A percentile compares a stretch with the other conserved stretches of the same genome.
phyloP scores from a whole-genome alignment of 2,329 filamentous ascomycete species.

The Clonostachys rhizophaga region DNA sequence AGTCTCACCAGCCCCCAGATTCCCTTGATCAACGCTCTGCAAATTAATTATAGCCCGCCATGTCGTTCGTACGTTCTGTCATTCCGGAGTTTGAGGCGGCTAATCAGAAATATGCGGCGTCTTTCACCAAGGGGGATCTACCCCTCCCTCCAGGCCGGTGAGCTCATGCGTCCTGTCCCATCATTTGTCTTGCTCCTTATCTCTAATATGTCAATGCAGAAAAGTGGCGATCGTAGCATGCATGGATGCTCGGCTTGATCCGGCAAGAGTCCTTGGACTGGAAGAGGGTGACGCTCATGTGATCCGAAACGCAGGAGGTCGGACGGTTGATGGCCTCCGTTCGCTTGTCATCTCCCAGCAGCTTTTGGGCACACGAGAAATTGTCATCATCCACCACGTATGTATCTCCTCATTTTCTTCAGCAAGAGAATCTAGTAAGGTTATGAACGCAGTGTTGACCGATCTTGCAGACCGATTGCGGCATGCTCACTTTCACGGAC shows the following conservation, averaged over 20 bases:
- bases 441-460: background rate
- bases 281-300: slow-evolving; percentile 73
- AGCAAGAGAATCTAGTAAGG: background rate
- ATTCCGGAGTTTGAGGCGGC: slow-evolving; percentile 1
- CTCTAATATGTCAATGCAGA: no score
- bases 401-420: background rate
- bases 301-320: slow-evolving; percentile 69
- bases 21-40: no score
- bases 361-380: slow-evolving; percentile 70
- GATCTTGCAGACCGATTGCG: slow-evolving; percentile 25
- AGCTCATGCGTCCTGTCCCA: background rate
- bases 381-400: slow-evolving; percentile 66
- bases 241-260: slow-evolving; percentile 75
- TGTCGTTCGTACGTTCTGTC: background rate
- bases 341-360: slow-evolving; percentile 77
- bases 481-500: slow-evolving; percentile 65
- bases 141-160: slow-evolving; percentile 1
- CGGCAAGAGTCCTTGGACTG: slow-evolving; percentile 65
- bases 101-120: background rate
- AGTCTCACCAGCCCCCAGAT: no score
- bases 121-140: slow-evolving; percentile 1
- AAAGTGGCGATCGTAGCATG: slow-evolving; percentile 52
- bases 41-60: no score
- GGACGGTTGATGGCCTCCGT: slow-evolving; percentile 64
- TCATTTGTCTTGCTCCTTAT: no score